These are phyloP conservation scores for Podospora fimiseda DNA, from an alignment of 495 filamentous ascomycete genomes.

Conservation along the genomic window DNA sequence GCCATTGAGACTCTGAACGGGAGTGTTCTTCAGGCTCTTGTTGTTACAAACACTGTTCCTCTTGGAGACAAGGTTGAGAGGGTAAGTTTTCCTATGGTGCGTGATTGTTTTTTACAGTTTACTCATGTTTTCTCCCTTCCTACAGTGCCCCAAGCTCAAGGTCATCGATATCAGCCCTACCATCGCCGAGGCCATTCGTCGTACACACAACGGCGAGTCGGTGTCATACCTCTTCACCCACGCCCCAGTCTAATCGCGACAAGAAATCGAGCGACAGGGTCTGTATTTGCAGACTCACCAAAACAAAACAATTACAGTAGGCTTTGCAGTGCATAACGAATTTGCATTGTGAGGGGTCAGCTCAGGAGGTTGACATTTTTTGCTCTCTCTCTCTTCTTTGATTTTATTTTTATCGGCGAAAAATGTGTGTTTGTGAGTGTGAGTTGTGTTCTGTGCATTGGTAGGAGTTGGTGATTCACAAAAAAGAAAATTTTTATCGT, in stretches of 20 bases:
- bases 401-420: too few relatives aligned
- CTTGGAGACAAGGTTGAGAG: slow-evolving; percentile 63
- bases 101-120: background rate
- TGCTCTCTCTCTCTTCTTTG: too few relatives aligned
- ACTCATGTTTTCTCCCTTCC: background rate
- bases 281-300: too few relatives aligned
- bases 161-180: slow-evolving; percentile 94
- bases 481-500: too few relatives aligned
- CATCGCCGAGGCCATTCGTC: slow-evolving; percentile 60
- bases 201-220: slow-evolving; percentile 83
- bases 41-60: slow-evolving; percentile 97
- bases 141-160: slow-evolving; percentile 64
- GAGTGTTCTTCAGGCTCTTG: slow-evolving; percentile 68
- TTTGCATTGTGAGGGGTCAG: background rate
- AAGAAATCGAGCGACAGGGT: background rate
- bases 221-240: slow-evolving; percentile 94
- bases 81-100: slow-evolving; percentile 10
- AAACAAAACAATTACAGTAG: background rate
- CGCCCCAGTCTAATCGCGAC: slow-evolving; percentile 51
- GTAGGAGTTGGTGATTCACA: slow-evolving; percentile 4
- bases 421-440: too few relatives aligned
- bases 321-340: background rate
- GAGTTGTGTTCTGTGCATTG: slow-evolving; percentile 5
- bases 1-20: slow-evolving; percentile 86
- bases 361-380: background rate